Evolutionary conservation across 352 stramenopile species (phyloP).

Genomic region (Nothophytophthora sp.): DNA sequence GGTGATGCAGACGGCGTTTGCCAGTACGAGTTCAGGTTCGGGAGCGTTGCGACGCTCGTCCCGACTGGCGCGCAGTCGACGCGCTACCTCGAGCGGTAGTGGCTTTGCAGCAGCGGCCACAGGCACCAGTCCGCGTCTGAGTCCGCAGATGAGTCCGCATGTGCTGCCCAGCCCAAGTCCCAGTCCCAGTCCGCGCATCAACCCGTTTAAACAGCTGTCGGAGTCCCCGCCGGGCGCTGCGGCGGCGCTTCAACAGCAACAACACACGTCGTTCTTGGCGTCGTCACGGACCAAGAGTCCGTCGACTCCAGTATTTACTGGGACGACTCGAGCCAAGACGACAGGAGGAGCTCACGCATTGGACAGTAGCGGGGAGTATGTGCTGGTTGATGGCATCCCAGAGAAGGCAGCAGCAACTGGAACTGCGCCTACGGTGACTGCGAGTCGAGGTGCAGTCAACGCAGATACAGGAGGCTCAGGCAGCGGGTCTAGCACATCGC

Average conservation of each 20-base stretch:
- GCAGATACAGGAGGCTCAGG: slow-evolving; percentile 2
- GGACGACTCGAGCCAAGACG: slow-evolving; percentile 19
- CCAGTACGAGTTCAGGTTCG: slow-evolving; percentile 48
- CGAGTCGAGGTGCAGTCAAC: neutral
- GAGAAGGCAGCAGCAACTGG: slow-evolving; percentile 24
- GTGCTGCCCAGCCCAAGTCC: slow-evolving; percentile 60
- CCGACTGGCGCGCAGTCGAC: slow-evolving; percentile 56
- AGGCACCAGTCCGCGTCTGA: slow-evolving; percentile 54
- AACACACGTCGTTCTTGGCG: slow-evolving; percentile 10
- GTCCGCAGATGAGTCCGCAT: slow-evolving; percentile 70
- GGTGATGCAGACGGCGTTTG: slow-evolving; percentile 68
- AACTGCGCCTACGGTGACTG: neutral
- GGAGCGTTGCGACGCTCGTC: slow-evolving; percentile 50
- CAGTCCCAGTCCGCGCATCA: slow-evolving; percentile 61
- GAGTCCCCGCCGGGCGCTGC: slow-evolving; percentile 36
- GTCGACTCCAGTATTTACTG: neutral
- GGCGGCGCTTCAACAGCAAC: slow-evolving; percentile 22
- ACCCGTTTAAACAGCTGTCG: slow-evolving; percentile 66
- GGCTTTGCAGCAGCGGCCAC: slow-evolving; percentile 20
- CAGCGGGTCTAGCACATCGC: neutral
- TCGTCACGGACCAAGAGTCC: slow-evolving; percentile 17
- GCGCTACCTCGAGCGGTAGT: slow-evolving; percentile 49
- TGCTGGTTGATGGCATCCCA: slow-evolving; percentile 51
- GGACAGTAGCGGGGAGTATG: slow-evolving; percentile 68
- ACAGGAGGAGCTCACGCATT: slow-evolving; percentile 18